phyloP scores from a whole-genome alignment of 78 protist species.

The Mantamonas sphyraenae region DNA sequence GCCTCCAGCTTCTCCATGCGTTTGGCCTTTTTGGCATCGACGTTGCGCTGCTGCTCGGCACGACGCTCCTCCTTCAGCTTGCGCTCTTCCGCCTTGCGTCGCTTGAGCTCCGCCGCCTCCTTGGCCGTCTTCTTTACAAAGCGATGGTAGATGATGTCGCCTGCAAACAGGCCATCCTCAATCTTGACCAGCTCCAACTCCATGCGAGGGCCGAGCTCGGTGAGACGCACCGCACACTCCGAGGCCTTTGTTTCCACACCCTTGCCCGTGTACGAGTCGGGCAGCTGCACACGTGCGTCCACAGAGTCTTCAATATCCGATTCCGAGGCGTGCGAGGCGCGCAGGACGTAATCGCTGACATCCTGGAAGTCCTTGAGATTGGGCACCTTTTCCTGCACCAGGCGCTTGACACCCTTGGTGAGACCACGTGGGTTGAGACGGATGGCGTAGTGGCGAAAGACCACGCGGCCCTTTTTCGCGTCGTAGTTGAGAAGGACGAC shows the following conservation, averaged over 20 bases:
- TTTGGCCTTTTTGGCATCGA: too few species aligned
- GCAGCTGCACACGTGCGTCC: neutral
- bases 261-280: neutral
- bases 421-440: constrained; percentile 50
- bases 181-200: constrained; percentile 42
- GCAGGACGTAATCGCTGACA: constrained; percentile 45
- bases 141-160: constrained; percentile 60
- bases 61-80: too few species aligned
- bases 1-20: too few species aligned
- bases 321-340: neutral
- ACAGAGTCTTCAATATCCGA: neutral
- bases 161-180: constrained; percentile 61
- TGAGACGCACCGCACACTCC: constrained; percentile 33
- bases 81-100: too few species aligned
- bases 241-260: too few species aligned
- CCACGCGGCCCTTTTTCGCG: neutral
- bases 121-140: too few species aligned
- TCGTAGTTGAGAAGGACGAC: constrained; percentile 17
- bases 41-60: too few species aligned
- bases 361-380: constrained; percentile 32
- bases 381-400: constrained; percentile 38
- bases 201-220: constrained; percentile 80
- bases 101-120: too few species aligned
- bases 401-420: constrained; percentile 37
- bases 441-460: constrained; percentile 9